Evolutionary conservation across 2,329 filamentous ascomycete species (phyloP).

Genomic region (Phyllosticta paracitricarpa): DNA sequence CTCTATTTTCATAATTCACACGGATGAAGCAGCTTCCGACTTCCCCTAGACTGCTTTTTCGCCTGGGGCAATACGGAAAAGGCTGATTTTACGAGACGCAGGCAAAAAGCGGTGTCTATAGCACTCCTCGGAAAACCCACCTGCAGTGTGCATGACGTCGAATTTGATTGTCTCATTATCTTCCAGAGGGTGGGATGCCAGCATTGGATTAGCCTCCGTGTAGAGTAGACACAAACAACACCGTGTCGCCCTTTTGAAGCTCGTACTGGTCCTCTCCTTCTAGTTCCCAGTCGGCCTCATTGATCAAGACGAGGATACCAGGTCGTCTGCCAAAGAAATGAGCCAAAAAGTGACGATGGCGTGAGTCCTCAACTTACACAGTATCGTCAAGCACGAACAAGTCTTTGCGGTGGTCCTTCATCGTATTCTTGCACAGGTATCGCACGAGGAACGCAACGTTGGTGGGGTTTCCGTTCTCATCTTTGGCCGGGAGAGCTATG

Average conservation of each 20-base stretch:
- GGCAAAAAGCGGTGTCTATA: too few species aligned
- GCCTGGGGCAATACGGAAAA: too few species aligned
- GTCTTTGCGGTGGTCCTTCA: conserved; percentile 78
- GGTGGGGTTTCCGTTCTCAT: conserved; percentile 49
- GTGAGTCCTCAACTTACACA: conserved; percentile 54
- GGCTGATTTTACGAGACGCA: too few species aligned
- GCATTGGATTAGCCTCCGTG: conserved; percentile 63
- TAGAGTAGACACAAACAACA: conserved; percentile 92
- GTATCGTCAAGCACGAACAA: conserved; percentile 80
- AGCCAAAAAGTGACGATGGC: not conserved
- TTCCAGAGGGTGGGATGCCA: not conserved
- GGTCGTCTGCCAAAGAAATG: conserved; percentile 57
- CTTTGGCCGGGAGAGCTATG: conserved; percentile 55
- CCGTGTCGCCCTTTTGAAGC: conserved; percentile 70
- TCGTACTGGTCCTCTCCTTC: conserved; percentile 90
- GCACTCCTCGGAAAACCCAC: too few species aligned
- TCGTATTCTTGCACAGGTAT: conserved; percentile 68
- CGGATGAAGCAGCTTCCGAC: too few species aligned
- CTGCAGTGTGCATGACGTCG: too few species aligned
- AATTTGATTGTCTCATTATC: too few species aligned
- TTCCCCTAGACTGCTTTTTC: too few species aligned
- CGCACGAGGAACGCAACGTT: conserved; percentile 69
- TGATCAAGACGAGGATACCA: conserved; percentile 85
- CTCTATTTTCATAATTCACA: too few species aligned
- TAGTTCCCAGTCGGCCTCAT: conserved; percentile 96